A percentile compares a stretch with the other conserved stretches of the same genome.
phyloP scores from a whole-genome alignment of 345 rosid species.

The Hibiscus syriacus region DNA sequence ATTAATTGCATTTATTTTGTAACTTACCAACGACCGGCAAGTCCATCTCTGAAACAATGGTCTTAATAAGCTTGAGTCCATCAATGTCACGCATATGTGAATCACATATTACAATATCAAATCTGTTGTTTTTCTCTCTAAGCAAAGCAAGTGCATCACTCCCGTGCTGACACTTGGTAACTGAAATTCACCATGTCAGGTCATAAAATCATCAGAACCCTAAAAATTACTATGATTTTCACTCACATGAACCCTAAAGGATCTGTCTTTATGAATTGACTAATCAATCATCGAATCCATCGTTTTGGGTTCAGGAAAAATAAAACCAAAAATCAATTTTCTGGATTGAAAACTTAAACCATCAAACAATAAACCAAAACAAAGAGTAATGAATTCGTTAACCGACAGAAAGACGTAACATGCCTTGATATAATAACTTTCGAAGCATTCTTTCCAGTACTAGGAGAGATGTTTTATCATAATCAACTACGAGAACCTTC shows the following conservation, averaged over 20 bases:
- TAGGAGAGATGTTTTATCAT: neutral
- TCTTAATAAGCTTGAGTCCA: slow-evolving; percentile 24
- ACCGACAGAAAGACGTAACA: neutral
- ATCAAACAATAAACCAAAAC: too few relatives aligned
- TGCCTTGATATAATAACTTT: slow-evolving; percentile 2
- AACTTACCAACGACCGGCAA: slow-evolving; percentile 29
- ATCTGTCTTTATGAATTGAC: too few relatives aligned
- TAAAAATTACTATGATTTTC: too few relatives aligned
- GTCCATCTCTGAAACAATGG: slow-evolving; percentile 11
- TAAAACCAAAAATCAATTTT: too few relatives aligned
- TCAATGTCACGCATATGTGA: slow-evolving; percentile 28
- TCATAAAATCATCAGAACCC: too few relatives aligned
- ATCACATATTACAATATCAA: slow-evolving; percentile 24
- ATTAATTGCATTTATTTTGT: neutral
- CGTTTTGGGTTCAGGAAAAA: too few relatives aligned
- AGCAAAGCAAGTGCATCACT: slow-evolving; percentile 24
- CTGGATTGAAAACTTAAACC: too few relatives aligned
- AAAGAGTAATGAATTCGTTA: too few relatives aligned
- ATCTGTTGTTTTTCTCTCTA: slow-evolving; percentile 15
- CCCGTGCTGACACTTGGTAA: slow-evolving; percentile 18
- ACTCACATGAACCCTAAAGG: too few relatives aligned
- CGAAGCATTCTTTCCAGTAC: slow-evolving; percentile 1
- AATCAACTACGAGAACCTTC: slow-evolving; percentile 7
- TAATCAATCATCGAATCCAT: too few relatives aligned
- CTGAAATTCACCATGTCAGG: slow-evolving; percentile 6